phyloP scores from a whole-genome alignment of 2,329 filamentous ascomycete genomes.

The Pseudogymnoascus sp. region DNA sequence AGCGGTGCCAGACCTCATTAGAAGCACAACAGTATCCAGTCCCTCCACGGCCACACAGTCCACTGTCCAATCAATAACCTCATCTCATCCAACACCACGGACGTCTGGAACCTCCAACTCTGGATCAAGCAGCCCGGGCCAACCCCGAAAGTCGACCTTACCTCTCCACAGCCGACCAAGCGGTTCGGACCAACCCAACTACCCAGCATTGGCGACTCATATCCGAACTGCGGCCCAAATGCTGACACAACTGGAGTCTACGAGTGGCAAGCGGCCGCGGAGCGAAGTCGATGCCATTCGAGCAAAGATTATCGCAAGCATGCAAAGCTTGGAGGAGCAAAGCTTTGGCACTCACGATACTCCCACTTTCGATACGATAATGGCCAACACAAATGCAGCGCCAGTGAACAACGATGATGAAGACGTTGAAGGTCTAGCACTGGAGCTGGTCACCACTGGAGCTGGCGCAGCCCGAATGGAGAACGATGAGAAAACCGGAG shows the following conservation, averaged over 20 bases:
- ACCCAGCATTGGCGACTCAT: conserved; percentile 74
- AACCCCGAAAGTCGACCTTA: conserved; percentile 46
- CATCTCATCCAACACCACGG: conserved; percentile 56
- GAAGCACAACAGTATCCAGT: conserved; percentile 41
- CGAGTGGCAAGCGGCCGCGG: conserved; percentile 68
- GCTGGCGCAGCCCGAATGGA: conserved; percentile 79
- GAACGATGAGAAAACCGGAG: conserved; percentile 80
- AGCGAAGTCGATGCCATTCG: conserved; percentile 76
- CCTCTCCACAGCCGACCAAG: conserved; percentile 42
- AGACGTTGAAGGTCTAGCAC: conserved; percentile 42
- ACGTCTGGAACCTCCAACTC: conserved; percentile 62
- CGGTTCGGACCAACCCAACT: conserved; percentile 63
- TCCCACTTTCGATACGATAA: conserved; percentile 74
- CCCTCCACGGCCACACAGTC: conserved; percentile 49
- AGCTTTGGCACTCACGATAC: conserved; percentile 67
- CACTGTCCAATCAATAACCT: conserved; percentile 31
- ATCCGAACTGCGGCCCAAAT: conserved; percentile 84
- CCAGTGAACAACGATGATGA: conserved; percentile 39
- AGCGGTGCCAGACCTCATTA: conserved; percentile 24
- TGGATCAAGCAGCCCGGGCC: conserved; percentile 57
- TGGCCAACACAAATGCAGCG: conserved; percentile 58
- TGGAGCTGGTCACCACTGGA: conserved; percentile 48
- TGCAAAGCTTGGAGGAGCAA: conserved; percentile 80
- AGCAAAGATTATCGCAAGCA: conserved; percentile 80
- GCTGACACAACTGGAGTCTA: conserved; percentile 74